phyloP scores from a whole-genome alignment of 2,329 filamentous ascomycete species.

The Cladosporium sphaerospermum region DNA sequence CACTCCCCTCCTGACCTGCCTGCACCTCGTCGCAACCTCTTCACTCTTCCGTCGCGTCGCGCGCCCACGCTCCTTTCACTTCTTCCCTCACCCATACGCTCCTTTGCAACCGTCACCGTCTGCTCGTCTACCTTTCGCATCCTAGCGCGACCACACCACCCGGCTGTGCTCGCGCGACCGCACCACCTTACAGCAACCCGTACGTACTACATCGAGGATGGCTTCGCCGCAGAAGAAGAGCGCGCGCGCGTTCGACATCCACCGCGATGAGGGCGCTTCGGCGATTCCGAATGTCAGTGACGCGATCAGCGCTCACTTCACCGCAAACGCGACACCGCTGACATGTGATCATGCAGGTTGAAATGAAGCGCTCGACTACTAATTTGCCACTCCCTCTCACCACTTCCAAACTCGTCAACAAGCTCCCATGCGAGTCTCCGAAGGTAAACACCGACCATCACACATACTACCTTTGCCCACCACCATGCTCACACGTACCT shows the following conservation, averaged over 20 bases:
- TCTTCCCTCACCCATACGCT: background rate
- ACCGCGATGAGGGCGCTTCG: background rate
- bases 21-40: background rate
- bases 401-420: slow-evolving; percentile 32
- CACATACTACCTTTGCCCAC: slow-evolving; percentile 19
- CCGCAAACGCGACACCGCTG: background rate
- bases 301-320: background rate
- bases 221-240: slow-evolving; percentile 4
- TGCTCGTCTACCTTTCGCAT: background rate
- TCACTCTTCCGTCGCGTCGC: background rate
- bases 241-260: slow-evolving; percentile 7
- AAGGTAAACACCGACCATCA: slow-evolving; percentile 13
- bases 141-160: background rate
- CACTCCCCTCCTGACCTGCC: background rate
- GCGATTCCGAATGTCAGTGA: background rate
- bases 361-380: slow-evolving; percentile 16
- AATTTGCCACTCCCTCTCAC: slow-evolving; percentile 28
- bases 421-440: slow-evolving; percentile 17
- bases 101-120: background rate
- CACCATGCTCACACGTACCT: slow-evolving; percentile 16
- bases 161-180: too few relatives aligned
- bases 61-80: slow-evolving; percentile 3
- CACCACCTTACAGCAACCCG: too few relatives aligned
- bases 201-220: background rate
- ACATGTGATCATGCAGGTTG: slow-evolving; percentile 14